phyloP scores from a whole-genome alignment of 306 rosid species.

The Vigna radiata region DNA sequence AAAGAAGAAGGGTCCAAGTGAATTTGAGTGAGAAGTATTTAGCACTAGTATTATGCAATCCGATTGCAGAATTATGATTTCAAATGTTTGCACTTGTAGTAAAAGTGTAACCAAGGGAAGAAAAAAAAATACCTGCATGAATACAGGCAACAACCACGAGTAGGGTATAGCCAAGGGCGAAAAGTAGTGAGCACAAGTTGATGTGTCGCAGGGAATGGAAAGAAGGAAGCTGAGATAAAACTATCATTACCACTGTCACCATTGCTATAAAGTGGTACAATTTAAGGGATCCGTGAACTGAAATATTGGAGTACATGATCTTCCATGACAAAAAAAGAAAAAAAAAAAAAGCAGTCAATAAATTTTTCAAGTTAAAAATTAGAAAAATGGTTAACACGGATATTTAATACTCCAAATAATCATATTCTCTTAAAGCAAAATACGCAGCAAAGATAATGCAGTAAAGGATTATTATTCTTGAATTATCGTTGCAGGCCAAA shows the following conservation, averaged over 20 bases:
- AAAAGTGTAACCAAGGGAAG: constrained; percentile 5
- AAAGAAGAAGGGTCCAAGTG: no score
- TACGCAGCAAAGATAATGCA: neutral
- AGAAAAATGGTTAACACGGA: neutral
- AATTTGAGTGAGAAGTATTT: no score
- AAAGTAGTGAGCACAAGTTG: constrained; percentile 75
- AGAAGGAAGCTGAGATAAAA: constrained; percentile 84
- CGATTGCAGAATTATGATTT: no score
- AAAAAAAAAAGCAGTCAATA: neutral
- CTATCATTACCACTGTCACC: constrained; percentile 84
- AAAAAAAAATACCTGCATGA: constrained; percentile 61
- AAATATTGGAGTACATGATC: constrained; percentile 77
- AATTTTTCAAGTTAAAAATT: neutral
- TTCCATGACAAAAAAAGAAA: constrained; percentile 22
- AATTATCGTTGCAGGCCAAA: neutral
- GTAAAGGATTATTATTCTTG: neutral
- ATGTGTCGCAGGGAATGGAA: constrained; percentile 91
- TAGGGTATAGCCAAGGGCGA: constrained; percentile 77
- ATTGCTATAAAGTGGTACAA: constrained; percentile 90
- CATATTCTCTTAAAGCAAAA: neutral
- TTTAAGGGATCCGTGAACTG: constrained; percentile 77
- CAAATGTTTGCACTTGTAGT: neutral
- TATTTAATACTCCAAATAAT: constrained; percentile 10
- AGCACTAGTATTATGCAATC: no score
- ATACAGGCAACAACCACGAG: constrained; percentile 79